Percentiles rank a stretch among this genome's conserved stretches.
phyloP scores from a whole-genome alignment of 331 rosid genomes.

The Prunus yedoensis region DNA sequence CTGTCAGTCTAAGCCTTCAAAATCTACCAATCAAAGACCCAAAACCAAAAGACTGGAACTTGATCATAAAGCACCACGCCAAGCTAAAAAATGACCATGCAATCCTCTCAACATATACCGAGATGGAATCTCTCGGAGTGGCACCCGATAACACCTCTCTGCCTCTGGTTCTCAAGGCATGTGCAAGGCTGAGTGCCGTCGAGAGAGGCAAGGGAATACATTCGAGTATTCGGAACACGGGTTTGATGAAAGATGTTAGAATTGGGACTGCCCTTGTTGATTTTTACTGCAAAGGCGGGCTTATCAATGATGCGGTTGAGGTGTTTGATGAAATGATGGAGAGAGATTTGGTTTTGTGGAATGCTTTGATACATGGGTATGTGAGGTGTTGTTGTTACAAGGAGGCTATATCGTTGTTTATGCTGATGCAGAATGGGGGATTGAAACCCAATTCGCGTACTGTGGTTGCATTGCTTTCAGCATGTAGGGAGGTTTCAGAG shows the following conservation, averaged over 20 bases:
- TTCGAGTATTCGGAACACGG: constrained; percentile 20
- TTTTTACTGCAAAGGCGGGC: constrained; percentile 41
- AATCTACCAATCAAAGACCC: constrained; percentile 12
- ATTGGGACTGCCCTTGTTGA: constrained; percentile 53
- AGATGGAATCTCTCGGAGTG: constrained; percentile 40
- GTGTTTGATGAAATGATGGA: constrained; percentile 43
- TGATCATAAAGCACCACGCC: constrained; percentile 37
- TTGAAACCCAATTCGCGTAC: too few relatives aligned
- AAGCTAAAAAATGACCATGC: constrained; percentile 45
- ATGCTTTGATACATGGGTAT: too few relatives aligned
- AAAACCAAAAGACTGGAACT: constrained; percentile 41
- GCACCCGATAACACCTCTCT: constrained; percentile 32
- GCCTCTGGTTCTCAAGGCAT: constrained; percentile 51
- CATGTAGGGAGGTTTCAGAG: too few relatives aligned
- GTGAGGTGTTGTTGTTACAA: too few relatives aligned
- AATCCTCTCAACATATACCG: constrained; percentile 42
- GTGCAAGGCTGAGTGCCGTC: constrained; percentile 30
- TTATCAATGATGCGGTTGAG: constrained; percentile 30
- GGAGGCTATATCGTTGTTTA: too few relatives aligned
- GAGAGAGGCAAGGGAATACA: constrained; percentile 41
- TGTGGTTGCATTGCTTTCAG: too few relatives aligned
- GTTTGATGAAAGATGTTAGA: constrained; percentile 31
- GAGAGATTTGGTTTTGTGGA: constrained; percentile 21
- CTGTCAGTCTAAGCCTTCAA: constrained; percentile 20
- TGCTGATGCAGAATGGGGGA: too few relatives aligned